Evolutionary conservation across 2,329 filamentous ascomycete species (phyloP).

Genomic region (Fusarium cyanostomum): DNA sequence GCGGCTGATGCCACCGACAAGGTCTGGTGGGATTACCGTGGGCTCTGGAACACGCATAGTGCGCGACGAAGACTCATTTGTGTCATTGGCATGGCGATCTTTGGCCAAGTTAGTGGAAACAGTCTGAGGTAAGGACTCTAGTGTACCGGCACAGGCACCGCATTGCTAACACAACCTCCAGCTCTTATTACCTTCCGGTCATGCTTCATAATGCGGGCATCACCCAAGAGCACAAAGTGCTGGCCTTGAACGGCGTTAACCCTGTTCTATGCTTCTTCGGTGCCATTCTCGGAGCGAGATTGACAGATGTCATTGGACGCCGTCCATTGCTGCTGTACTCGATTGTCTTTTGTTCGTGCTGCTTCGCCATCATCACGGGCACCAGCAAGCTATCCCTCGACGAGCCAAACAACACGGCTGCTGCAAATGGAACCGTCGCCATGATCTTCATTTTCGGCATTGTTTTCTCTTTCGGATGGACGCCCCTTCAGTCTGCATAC

Average conservation of each 20-base stretch:
- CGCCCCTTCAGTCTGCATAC: slow-evolving; percentile 59
- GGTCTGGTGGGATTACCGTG: slow-evolving; percentile 65
- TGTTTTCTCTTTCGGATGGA: slow-evolving; percentile 61
- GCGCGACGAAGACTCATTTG: slow-evolving; percentile 61
- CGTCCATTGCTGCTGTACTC: slow-evolving; percentile 62
- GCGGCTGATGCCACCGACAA: slow-evolving; percentile 62
- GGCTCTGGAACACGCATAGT: slow-evolving; percentile 60
- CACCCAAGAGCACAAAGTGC: slow-evolving; percentile 54
- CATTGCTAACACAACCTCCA: background rate
- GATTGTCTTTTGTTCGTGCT: slow-evolving; percentile 56
- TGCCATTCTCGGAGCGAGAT: slow-evolving; percentile 62
- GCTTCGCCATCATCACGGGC: slow-evolving; percentile 60
- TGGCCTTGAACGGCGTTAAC: slow-evolving; percentile 63
- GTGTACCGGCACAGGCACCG: fast-evolving
- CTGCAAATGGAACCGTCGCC: slow-evolving; percentile 56
- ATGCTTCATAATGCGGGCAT: slow-evolving; percentile 63
- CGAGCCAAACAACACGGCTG: slow-evolving; percentile 46
- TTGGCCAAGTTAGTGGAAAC: slow-evolving; percentile 64
- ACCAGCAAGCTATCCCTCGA: slow-evolving; percentile 56
- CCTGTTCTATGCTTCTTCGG: slow-evolving; percentile 62
- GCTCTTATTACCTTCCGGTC: slow-evolving; percentile 65
- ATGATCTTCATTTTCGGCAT: slow-evolving; percentile 63
- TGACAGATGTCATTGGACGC: slow-evolving; percentile 67
- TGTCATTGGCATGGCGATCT: slow-evolving; percentile 61
- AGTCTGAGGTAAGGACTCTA: slow-evolving; percentile 45